Base-by-base conservation (phyloP, 495 filamentous ascomycete genomes). In the Aspergillus kassunensis region DNA sequence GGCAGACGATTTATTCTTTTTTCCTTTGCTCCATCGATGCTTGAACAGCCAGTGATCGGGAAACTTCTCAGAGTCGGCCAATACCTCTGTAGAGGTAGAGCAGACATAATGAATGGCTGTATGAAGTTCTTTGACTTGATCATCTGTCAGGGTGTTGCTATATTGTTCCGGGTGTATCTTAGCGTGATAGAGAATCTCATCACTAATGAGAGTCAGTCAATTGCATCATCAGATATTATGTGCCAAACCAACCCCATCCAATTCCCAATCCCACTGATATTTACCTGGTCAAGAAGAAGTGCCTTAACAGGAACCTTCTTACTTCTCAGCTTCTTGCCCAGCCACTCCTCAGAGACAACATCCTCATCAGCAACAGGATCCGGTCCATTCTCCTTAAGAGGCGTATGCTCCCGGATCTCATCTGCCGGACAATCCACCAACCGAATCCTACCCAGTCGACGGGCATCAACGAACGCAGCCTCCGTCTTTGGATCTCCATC, bases 1-100 rank as follows among this genome's bases (percentile, higher is more conserved):
- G 15, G 70, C 80, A 3, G 75, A 76, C 0, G 74, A 46, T 6
- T 77, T 75, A 46, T 87, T 86, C 63, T 91, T 91, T 70, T 88
- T 88, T 12, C 91, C 91, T 61, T 95, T 95, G 9, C 83, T 77
- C 92, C 91, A 96, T 16, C 93, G 83, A 65, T 96, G 81, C 40
- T 89, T 84, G 76, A 97, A 95, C 24, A 98, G 72, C 93, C 92
- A 98, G 49, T 91, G 74, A 37, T 90, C 79, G 0, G 93, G 93
- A 59, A 97, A 96, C 62, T 86, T 76, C 16, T 83, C 81, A 1
- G 83, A 88, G 45, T 97, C 92, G 2, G 85, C 91, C 25, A 93
- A 75, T 25, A 84, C 78, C 46, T 89, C 87, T 8, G 91, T 83
- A 0, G 92, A 87, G 4, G 80, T 82, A 35, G 84, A 77, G 60